These are phyloP conservation scores for Myotisia sp. DNA, from an alignment of 2,329 filamentous ascomycete genomes.

Conservation along the genomic window DNA sequence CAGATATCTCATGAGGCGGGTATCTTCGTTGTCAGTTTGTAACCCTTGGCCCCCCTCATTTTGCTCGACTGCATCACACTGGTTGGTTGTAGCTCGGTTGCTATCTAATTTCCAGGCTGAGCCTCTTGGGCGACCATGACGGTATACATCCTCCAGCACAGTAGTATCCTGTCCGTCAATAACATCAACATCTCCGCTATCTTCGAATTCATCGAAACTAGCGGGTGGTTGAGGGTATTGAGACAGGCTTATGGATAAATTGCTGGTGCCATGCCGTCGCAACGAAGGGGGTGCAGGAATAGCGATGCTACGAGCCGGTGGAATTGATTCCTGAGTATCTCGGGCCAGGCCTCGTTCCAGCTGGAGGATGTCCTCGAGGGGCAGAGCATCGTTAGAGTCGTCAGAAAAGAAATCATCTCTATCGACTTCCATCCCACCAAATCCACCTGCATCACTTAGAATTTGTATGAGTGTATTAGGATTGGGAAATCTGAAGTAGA, in stretches of 20 bases:
- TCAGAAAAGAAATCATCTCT: conserved; percentile 36
- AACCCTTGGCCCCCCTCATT: conserved; percentile 2
- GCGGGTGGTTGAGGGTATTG: conserved; percentile 17
- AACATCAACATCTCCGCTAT: conserved; percentile 18
- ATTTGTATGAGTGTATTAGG: no score
- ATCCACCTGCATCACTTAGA: no score
- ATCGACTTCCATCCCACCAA: conserved; percentile 19
- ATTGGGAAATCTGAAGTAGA: no score
- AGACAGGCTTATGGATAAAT: conserved; percentile 7
- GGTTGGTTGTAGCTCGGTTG: no score
- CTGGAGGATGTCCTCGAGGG: conserved; percentile 28
- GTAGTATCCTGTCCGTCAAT: conserved; percentile 14
- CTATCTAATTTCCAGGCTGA: no score
- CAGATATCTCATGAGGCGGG: not conserved
- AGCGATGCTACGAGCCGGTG: conserved; percentile 1
- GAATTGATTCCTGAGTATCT: conserved; percentile 24
- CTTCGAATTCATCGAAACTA: conserved; percentile 30
- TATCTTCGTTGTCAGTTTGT: conserved; percentile 3
- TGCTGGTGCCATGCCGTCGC: conserved; percentile 3
- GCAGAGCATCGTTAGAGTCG: conserved; percentile 33
- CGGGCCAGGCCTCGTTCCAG: conserved; percentile 33
- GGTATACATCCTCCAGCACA: no score
- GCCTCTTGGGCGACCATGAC: no score
- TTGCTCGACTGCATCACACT: conserved; percentile 1
- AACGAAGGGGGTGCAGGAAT: conserved; percentile 1